Base-by-base conservation (phyloP, 495 filamentous ascomycete species). In the Chaetomium tenue region DNA sequence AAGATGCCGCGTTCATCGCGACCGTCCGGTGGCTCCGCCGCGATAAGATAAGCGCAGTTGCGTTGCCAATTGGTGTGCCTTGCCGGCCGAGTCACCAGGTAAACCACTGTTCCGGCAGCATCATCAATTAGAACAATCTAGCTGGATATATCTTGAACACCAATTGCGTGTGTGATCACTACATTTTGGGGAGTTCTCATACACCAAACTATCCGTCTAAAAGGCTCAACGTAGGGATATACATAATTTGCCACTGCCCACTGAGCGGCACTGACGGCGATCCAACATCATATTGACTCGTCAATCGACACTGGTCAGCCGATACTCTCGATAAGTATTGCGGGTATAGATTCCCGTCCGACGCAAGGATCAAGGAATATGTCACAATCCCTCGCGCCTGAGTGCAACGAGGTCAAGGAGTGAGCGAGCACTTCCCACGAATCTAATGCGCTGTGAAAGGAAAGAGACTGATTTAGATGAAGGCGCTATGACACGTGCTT, bases 401-500 rank as follows among this genome's bases (percentile, higher is more conserved):
- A 95, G 76, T 96, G 92, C 73, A 94, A 94, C 67, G 87, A 92
- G 66, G 83, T 90, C 67, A 96, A 96, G 79, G 91, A 94, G 91
- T 94, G 74, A 68, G 83, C 61, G 1, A 6, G 1, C 39, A 18
- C 72, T n/a, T 58, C 23, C 20, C 12, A 15, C 8, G 5, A 37
- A 6, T 8, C 9, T 37, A 37, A 8, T 48, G 0, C 26, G 23
- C 8, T 50, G 2, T 44, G 15, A 1, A 54, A 22, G 12, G 28
- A 25, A 7, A 20, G 26, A 65, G 13, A 42, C 46, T 52, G 25
- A 18, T 60, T 22, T 44, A 33, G n/a, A 11, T 42, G 9, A 63
- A 91, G 89, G 68, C 89, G 87, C 71, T 97, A 97, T 74, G 92
- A 97, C 71, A 90, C 86, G 53, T 97, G 92, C 76, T 97, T 97